A percentile compares a stretch with the other conserved stretches of the same genome.
Evolutionary conservation across 2,329 filamentous ascomycete species (phyloP).

Genomic region (Grosmannia clavigera): DNA sequence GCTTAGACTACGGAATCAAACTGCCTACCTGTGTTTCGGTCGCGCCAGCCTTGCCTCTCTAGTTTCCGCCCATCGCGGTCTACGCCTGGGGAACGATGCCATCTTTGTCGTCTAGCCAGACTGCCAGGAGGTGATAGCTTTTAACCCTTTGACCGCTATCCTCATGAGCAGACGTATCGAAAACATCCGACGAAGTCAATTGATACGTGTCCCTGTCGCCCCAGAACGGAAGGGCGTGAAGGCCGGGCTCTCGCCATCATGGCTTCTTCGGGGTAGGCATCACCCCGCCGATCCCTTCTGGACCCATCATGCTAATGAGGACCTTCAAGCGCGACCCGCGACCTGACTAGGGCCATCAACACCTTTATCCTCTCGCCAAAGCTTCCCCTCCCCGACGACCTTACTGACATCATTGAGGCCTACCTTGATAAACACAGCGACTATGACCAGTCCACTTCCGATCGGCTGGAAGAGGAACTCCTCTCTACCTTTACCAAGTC

Average conservation of each 20-base stretch:
- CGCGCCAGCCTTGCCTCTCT: background rate
- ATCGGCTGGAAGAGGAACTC: conserved; percentile 63
- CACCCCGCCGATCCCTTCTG: background rate
- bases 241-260: background rate
- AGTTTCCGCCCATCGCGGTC: background rate
- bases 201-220: background rate
- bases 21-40: background rate
- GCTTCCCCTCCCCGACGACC: conserved; percentile 54
- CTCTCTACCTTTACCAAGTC: conserved; percentile 52
- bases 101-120: background rate
- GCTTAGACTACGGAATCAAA: background rate
- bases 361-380: conserved; percentile 34
- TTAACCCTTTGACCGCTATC: background rate
- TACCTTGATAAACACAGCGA: conserved; percentile 58
- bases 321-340: conserved; percentile 40
- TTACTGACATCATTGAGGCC: conserved; percentile 46
- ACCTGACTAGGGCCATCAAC: conserved; percentile 45
- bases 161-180: background rate
- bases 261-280: background rate
- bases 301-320: background rate
- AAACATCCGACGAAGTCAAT: background rate
- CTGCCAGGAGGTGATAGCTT: background rate
- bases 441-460: conserved; percentile 55
- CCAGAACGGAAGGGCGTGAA: background rate
- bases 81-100: background rate